Base-by-base conservation (phyloP, 2,329 filamentous ascomycete species). In the Aspergillus texensis region DNA sequence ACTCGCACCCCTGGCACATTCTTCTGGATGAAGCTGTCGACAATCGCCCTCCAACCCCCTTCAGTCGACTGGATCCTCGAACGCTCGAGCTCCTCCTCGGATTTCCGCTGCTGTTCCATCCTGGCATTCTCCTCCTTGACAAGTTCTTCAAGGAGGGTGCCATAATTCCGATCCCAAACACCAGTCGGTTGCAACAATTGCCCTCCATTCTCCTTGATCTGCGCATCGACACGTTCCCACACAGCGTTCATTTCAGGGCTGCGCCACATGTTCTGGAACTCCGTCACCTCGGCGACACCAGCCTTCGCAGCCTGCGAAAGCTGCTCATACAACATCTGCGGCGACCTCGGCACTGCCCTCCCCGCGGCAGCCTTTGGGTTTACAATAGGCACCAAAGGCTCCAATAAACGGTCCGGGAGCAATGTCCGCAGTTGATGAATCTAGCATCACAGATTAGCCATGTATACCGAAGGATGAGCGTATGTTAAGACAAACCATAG, bases 131-230 rank as follows among this genome's bases (percentile, higher is more conserved):
- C 74, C 21, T 74, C 68, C 30, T 71, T 67, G 30, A 70, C 65
- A 30, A 80, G 65, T 11, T 74, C 69, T 56, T 73, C 70, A 3
- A 78, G 66, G 16, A 81, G 65, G 4, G 65, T 65, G 39, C 71
- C 73, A 50, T 82, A 82, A 63, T 82, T 78, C 21, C 71, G 67
- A 39, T 77, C 74, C 80, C 80, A 82, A 43, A 77, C 71, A 9
- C 76, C 75, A 0, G 69, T 74, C 6, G 76, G 72, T 64, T 78
- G 77, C 34, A 79, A 66, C 48, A 77, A 68, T 6, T 72, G 72
- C 6, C 80, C 80, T 21, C 72, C 73, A 3, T 75, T 75, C 57
- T 80, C 76, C 43, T 69, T 72, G 59, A 80, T 70, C 39, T 75
- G 74, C 26, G 72, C 71, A 28, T 78, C 74, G 9, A 80, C 70